Percentiles rank a stretch among this genome's conserved stretches.
Conservation (phyloP, 202 grass and related monocot genomes). For the Carex arenaria region DNA sequence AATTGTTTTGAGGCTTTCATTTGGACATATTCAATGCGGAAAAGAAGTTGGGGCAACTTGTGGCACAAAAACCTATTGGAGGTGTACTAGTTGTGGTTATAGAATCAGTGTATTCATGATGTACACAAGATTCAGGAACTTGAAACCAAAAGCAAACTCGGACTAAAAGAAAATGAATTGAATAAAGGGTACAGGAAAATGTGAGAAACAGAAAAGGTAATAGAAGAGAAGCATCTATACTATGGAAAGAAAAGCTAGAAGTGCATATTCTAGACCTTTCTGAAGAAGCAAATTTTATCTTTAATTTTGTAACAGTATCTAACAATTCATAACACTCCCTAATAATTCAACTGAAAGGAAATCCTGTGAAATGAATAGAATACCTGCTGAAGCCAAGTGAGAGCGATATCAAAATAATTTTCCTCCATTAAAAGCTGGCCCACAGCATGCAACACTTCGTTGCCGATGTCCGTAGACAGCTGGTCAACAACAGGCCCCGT, state of each 20-base stretch:
- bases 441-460: conserved; percentile 69
- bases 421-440: conserved; percentile 84
- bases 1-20: not conserved
- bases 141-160: not conserved
- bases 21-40: not conserved
- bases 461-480: conserved; percentile 71
- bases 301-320: not conserved
- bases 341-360: not conserved
- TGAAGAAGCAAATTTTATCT: not conserved
- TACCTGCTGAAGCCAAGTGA: conserved; percentile 96
- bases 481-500: conserved; percentile 79
- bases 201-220: not conserved
- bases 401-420: conserved; percentile 83
- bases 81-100: not conserved
- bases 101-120: conserved; percentile 4
- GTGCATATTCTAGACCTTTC: not conserved
- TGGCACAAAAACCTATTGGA: not conserved
- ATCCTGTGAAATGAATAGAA: not conserved
- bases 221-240: not conserved
- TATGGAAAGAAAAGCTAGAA: not conserved
- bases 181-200: not conserved
- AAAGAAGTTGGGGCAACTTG: not conserved
- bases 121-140: not conserved
- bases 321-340: not conserved
- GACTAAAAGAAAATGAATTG: not conserved